Evolutionary conservation across 768 basidiomycete species (phyloP), one percentile per base, ranked within the genome.

Genomic region (Mycena galericulata): DNA sequence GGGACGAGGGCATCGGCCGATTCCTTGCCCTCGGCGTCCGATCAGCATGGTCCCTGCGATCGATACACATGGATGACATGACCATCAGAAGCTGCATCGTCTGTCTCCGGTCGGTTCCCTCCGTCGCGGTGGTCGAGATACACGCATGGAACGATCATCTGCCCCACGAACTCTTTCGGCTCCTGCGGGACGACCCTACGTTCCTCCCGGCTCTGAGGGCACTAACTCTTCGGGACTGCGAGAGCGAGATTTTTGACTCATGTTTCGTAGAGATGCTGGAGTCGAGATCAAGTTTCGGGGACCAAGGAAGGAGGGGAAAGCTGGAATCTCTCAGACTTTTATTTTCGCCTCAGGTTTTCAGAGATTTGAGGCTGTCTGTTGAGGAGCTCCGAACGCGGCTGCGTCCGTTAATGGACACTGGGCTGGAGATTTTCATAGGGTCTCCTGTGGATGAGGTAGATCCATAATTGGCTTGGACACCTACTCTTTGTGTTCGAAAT

Each of bases 291-390:
- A 12, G 4, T 36, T 40, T 11, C 51, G 65, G 45, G 32, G 41
- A 26, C n/a, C 41, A 51, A 17, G 22, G 2, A 0, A 40, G 41
- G 9, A 40, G 22, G 1, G 49, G 22, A 27, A 59, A 60, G 30
- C 15, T 66, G 41, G 41, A 53, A 24, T 60, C 32, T 11, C 54
- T 60, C 50, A 7, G 26, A 9, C n/a, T 66, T 49, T 49, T 65
- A 4, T 55, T 54, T 34, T 22, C n/a, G 41, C 36, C 22, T 34
- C 11, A 32, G 26, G 12, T 11, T 17, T 40, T n/a, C 12, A 11
- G 7, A n/a, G n/a, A n/a, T n/a, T n/a, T n/a, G n/a, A 11, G 36
- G 1, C 14, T 15, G 12, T 34, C 3, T 22, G 27, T 46, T 2
- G 29, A 45, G 7, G 30, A 34, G 29, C n/a, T 55, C 29, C 5